Percentiles rank a stretch among this genome's conserved stretches.
Conservation (phyloP, 2,329 filamentous ascomycete genomes). For the Alternaria panax region DNA sequence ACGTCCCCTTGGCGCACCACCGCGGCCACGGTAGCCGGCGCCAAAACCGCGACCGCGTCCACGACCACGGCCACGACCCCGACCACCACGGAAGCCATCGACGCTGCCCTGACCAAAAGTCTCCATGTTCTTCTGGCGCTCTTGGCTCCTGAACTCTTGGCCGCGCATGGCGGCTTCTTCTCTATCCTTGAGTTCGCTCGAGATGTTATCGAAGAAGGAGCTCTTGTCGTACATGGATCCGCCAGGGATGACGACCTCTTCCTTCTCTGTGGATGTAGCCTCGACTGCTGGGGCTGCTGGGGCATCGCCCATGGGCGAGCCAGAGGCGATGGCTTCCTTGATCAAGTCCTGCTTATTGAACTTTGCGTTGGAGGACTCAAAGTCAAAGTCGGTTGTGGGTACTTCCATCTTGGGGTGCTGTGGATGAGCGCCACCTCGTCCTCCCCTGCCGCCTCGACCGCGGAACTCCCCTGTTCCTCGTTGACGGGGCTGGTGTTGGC, state of each 20-base stretch:
- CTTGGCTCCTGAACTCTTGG: constrained; percentile 88
- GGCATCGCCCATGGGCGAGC: constrained; percentile 70
- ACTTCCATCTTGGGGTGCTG: constrained; percentile 77
- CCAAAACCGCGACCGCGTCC: constrained; percentile 61
- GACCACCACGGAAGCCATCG: constrained; percentile 78
- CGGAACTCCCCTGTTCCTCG: constrained; percentile 51
- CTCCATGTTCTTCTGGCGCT: constrained; percentile 95
- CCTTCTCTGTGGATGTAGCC: constrained; percentile 51
- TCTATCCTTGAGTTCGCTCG: constrained; percentile 88
- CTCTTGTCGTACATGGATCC: constrained; percentile 80
- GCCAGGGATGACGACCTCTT: constrained; percentile 55
- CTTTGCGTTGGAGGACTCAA: constrained; percentile 83
- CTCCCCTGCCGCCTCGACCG: constrained; percentile 57
- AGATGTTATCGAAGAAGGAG: constrained; percentile 97
- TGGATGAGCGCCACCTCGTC: constrained; percentile 50
- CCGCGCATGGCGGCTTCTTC: constrained; percentile 73
- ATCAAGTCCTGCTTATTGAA: constrained; percentile 88
- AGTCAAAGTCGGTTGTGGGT: constrained; percentile 90
- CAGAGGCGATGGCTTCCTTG: constrained; percentile 83
- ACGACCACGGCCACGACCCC: constrained; percentile 75
- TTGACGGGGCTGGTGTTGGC: constrained; percentile 58
- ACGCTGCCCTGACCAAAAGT: constrained; percentile 97
- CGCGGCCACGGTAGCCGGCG: constrained; percentile 56
- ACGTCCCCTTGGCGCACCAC: constrained; percentile 47
- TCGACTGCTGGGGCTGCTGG: constrained; percentile 37